Percentiles rank a stretch among this genome's conserved stretches.
These are phyloP conservation scores for Carallia brachiata DNA, from an alignment of 345 rosid species.

Conservation along the genomic window DNA sequence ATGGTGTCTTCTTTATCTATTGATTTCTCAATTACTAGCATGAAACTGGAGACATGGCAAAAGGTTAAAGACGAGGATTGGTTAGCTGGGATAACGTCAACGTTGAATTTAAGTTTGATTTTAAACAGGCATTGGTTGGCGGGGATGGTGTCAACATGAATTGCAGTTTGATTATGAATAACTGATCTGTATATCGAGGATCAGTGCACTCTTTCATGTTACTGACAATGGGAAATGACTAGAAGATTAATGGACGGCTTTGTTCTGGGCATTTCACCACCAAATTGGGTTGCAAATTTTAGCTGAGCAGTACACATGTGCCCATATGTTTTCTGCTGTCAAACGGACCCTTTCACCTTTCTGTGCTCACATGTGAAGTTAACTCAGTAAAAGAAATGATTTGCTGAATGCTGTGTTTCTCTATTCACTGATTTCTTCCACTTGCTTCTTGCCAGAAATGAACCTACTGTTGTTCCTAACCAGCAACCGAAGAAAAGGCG, in stretches of 20 bases:
- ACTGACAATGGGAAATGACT: too few species aligned
- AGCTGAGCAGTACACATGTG: not conserved
- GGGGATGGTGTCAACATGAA: too few species aligned
- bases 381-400: not conserved
- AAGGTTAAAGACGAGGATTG: too few species aligned
- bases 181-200: too few species aligned
- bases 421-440: slow-evolving; percentile 14
- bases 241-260: not conserved
- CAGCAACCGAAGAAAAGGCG: slow-evolving; percentile 79
- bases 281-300: not conserved
- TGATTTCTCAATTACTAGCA: too few species aligned
- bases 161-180: too few species aligned
- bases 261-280: not conserved
- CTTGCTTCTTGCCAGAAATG: slow-evolving; percentile 44
- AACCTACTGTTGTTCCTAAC: slow-evolving; percentile 48
- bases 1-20: too few species aligned
- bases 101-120: too few species aligned
- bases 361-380: not conserved
- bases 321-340: not conserved
- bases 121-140: too few species aligned
- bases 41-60: too few species aligned
- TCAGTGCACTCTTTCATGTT: too few species aligned
- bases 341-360: not conserved
- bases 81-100: too few species aligned
- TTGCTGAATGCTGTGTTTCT: not conserved